Evolutionary conservation across 2,329 filamentous ascomycete genomes (phyloP).

Genomic region (Bipolaris oryzae): DNA sequence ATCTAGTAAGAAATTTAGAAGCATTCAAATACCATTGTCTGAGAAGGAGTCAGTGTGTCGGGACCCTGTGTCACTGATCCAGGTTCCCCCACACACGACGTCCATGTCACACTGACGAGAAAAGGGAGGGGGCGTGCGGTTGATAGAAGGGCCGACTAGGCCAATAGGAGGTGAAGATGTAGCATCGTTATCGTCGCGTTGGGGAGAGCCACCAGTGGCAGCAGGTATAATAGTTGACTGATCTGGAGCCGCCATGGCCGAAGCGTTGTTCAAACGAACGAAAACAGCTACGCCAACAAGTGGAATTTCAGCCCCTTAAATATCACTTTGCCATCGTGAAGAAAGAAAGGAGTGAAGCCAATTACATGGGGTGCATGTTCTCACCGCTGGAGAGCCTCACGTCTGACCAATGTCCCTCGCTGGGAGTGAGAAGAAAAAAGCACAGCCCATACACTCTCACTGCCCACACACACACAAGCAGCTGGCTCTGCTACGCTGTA

Average conservation of each 20-base stretch:
- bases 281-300: too few relatives aligned
- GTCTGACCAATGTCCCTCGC: not conserved
- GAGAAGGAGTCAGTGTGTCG: not conserved
- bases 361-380: not conserved
- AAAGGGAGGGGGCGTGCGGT: not conserved
- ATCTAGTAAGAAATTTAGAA: not conserved
- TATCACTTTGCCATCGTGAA: too few relatives aligned
- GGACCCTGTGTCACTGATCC: not conserved
- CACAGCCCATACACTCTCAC: not conserved
- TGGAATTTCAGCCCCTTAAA: too few relatives aligned
- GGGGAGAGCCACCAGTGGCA: not conserved
- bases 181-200: not conserved
- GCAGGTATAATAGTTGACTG: not conserved
- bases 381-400: not conserved
- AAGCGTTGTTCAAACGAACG: not conserved
- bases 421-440: not conserved
- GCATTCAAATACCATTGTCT: not conserved
- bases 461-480: not conserved
- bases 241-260: not conserved
- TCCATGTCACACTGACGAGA: not conserved
- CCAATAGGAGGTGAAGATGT: too few relatives aligned
- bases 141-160: not conserved
- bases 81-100: not conserved
- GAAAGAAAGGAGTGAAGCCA: not conserved
- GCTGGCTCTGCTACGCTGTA: not conserved